phyloP scores from a whole-genome alignment of 129 eudicot species.

The Apium graveolens region DNA sequence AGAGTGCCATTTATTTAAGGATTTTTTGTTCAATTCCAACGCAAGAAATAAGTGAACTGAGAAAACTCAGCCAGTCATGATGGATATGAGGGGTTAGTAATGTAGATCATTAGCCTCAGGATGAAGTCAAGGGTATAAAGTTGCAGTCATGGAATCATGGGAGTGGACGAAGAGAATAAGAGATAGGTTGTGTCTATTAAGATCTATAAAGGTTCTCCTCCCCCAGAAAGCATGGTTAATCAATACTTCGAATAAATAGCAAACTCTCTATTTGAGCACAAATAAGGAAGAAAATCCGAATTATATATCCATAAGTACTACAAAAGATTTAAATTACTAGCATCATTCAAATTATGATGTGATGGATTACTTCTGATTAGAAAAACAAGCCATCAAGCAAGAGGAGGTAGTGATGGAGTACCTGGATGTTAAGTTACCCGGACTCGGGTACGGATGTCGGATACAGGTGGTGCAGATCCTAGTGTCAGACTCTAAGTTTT shows the following conservation, averaged over 20 bases:
- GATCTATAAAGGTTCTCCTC: neutral
- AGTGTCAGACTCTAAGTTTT: no score
- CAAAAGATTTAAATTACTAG: neutral
- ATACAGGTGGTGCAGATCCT: no score
- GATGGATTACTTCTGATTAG: neutral
- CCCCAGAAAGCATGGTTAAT: neutral
- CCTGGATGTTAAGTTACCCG: no score
- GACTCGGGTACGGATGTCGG: no score
- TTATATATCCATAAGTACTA: neutral
- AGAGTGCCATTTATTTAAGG: neutral
- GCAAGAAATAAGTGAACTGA: neutral
- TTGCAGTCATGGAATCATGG: neutral
- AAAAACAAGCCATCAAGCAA: neutral
- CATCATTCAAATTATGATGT: neutral
- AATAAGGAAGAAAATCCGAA: neutral
- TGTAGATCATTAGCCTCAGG: neutral
- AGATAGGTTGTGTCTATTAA: neutral
- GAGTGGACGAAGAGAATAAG: neutral
- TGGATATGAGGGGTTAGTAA: neutral
- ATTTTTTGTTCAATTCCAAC: neutral
- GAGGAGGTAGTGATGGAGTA: neutral
- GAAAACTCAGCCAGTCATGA: neutral
- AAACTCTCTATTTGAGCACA: neutral
- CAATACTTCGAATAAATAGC: neutral
- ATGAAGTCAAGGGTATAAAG: neutral